A percentile compares a stretch with the other conserved stretches of the same genome.
Evolutionary conservation across 2,329 filamentous ascomycete species (phyloP).

Genomic region (Fusarium secorum): DNA sequence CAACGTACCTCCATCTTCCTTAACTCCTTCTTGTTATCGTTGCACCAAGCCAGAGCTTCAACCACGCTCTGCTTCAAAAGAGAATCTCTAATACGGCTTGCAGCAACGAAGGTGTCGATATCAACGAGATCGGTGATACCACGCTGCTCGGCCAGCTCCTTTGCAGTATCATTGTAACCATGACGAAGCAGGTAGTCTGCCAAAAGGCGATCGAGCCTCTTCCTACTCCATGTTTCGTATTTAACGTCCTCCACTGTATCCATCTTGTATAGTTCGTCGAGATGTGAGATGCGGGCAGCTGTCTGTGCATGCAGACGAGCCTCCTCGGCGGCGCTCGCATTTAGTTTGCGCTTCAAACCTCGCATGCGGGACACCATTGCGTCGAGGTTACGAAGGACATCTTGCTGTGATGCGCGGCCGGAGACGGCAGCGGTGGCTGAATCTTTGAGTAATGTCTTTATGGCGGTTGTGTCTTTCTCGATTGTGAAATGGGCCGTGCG

Average conservation of each 20-base stretch:
- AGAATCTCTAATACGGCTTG: conserved; percentile 78
- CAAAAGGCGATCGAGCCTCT: conserved; percentile 80
- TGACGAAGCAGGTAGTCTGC: conserved; percentile 92
- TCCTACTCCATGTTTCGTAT: conserved; percentile 89
- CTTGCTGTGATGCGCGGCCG: conserved; percentile 67
- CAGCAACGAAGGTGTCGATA: conserved; percentile 84
- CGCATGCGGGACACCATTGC: conserved; percentile 86
- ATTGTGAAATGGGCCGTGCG: conserved; percentile 81
- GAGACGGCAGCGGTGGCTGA: conserved; percentile 72
- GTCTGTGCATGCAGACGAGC: conserved; percentile 76
- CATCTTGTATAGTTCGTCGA: conserved; percentile 82
- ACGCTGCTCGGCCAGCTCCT: conserved; percentile 76
- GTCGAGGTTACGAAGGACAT: conserved; percentile 83
- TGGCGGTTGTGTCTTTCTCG: conserved; percentile 72
- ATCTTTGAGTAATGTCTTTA: conserved; percentile 69
- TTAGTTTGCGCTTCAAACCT: conserved; percentile 86
- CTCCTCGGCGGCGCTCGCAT: conserved; percentile 80
- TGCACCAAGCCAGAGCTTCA: conserved; percentile 89
- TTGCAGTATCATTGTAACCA: conserved; percentile 82
- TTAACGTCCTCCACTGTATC: conserved; percentile 87
- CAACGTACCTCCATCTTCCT: conserved; percentile 79
- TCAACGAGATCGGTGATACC: conserved; percentile 84
- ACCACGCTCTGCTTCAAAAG: conserved; percentile 74
- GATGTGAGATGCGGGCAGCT: conserved; percentile 78
- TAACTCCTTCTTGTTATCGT: conserved; percentile 90